Conservation (phyloP, 345 rosid genomes). For the Hypericum androsaemum region DNA sequence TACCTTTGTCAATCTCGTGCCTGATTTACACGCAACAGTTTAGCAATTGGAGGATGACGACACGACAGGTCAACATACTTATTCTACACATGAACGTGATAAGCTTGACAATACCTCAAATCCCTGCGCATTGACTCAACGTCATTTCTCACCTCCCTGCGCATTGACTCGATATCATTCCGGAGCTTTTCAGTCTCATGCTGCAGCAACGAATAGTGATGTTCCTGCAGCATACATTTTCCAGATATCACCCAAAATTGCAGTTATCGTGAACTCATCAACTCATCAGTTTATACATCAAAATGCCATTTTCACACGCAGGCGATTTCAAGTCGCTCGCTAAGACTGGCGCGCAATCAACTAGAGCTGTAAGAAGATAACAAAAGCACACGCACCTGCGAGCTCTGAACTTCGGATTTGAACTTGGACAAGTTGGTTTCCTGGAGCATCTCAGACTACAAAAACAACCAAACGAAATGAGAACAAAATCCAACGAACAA, state of each 20-base stretch:
- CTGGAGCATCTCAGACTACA: conserved; percentile 20
- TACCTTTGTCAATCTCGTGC: conserved; percentile 26
- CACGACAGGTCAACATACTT: too few relatives aligned
- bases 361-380: not conserved
- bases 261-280: too few relatives aligned
- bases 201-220: conserved; percentile 24
- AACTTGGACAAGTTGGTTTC: conserved; percentile 22
- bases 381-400: conserved; percentile 12
- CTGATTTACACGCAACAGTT: conserved; percentile 4
- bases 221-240: conserved; percentile 11
- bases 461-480: not conserved
- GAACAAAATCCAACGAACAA: not conserved
- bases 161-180: not conserved
- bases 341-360: too few relatives aligned
- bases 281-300: not conserved
- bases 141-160: conserved; percentile 13
- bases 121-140: conserved; percentile 22
- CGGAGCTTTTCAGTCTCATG: conserved; percentile 17
- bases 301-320: not conserved
- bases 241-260: not conserved
- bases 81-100: not conserved
- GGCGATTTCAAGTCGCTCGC: too few relatives aligned
- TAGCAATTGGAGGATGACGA: not conserved
- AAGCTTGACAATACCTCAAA: conserved; percentile 12
- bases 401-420: conserved; percentile 19